Base-by-base conservation (phyloP, 495 filamentous ascomycete species). In the Letharia lupina region DNA sequence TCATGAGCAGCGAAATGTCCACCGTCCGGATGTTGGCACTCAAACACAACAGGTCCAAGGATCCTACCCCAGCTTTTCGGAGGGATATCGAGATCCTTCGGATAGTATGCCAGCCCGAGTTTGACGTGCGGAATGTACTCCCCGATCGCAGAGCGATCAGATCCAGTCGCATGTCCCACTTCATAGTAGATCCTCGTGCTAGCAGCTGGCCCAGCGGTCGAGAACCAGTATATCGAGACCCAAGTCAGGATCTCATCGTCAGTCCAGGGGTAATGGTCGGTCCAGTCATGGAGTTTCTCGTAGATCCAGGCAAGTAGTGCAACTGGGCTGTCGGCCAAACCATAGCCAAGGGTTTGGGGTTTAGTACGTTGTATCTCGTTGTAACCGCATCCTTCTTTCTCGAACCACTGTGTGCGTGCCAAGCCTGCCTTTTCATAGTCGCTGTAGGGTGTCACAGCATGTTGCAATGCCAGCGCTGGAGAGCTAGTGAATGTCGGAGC, bases 271-370 rank as follows among this genome's bases (percentile, higher is more conserved):
- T 89, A 88, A 2, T 67, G 70, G 70, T 90, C 87, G 1, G 83
- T 83, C 86, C 88, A 88, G 65, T 85, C 81, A 70, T 86, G 82
- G 35, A 89, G 79, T 68, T 90, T 91, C 70, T 89, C 88, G 61
- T 84, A 82, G 58, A 90, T 84, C 87, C 87, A 90, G 1, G 86
- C 79, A 18, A 89, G 74, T 54, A 85, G 75, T 8, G 78, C 86
- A 16, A 87, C 77, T 4, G 87, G 87, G 40, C 81, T 85, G 70
- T 88, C 86, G 10, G 76, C 72, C 0, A 89, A 77, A 0, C 73
- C 79, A 41, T 82, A 82, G 23, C 82, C 79, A 2, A 90, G 73
- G 0, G 87, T 89, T 68, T 86, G 81, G 0, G 87, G 87, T 65
- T 86, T 87, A n/a, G 86, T 88, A 37, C 74, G 73, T 70, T 88